A percentile compares a stretch with the other conserved stretches of the same genome.
These are phyloP conservation scores for Malassezia arunalokei DNA, from an alignment of 1,284 basidiomycete genomes.

Conservation along the genomic window DNA sequence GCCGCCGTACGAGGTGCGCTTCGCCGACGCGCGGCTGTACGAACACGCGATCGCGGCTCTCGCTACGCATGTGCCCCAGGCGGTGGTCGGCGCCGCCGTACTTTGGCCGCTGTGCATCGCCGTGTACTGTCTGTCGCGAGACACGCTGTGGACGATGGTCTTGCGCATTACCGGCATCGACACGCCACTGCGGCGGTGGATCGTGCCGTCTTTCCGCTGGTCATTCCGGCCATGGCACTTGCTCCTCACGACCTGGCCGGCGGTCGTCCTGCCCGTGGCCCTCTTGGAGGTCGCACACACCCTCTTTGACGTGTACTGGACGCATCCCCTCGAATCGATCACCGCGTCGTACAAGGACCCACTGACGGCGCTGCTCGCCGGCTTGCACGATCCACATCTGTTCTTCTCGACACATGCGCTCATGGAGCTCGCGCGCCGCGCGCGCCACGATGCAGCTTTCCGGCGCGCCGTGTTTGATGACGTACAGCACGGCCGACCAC, in stretches of 20 bases:
- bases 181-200: slow-evolving; percentile 16
- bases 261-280: slow-evolving; percentile 15
- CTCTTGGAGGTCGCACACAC: slow-evolving; percentile 20
- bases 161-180: slow-evolving; percentile 23
- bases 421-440: slow-evolving; percentile 21
- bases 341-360: slow-evolving; percentile 19
- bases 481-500: slow-evolving; percentile 19
- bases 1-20: slow-evolving; percentile 16
- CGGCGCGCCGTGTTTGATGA: slow-evolving; percentile 22
- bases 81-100: neutral
- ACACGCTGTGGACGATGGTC: slow-evolving; percentile 21
- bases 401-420: slow-evolving; percentile 30
- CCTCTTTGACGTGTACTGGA: slow-evolving; percentile 30
- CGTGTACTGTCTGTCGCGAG: slow-evolving; percentile 19
- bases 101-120: neutral
- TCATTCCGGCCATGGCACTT: slow-evolving; percentile 12
- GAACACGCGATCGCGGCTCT: slow-evolving; percentile 16
- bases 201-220: slow-evolving; percentile 31
- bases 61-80: slow-evolving; percentile 13
- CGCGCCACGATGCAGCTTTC: slow-evolving; percentile 14
- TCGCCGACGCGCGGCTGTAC: slow-evolving; percentile 9
- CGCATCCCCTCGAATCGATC: slow-evolving; percentile 22
- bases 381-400: slow-evolving; percentile 20
- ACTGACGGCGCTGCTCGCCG: slow-evolving; percentile 22
- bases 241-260: slow-evolving; percentile 15